These are phyloP conservation scores for Flaveria trinervia DNA, from an alignment of 129 eudicot species.

Conservation along the genomic window DNA sequence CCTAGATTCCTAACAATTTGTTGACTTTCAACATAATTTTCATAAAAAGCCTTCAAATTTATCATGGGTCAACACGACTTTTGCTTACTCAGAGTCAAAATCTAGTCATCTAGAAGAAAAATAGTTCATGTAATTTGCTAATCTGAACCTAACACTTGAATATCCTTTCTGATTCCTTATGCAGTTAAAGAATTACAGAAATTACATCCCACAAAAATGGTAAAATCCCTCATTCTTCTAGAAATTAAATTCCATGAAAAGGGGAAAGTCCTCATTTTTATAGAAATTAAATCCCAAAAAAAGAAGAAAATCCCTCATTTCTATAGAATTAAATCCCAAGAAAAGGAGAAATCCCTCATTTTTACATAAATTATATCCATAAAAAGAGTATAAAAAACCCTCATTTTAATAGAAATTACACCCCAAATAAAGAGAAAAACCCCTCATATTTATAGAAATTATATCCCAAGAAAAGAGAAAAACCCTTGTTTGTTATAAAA, in stretches of 20 bases:
- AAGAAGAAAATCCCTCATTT: background rate
- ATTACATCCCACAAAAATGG: background rate
- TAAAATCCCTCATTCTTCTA: background rate
- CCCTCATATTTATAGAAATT: background rate
- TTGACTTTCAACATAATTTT: conserved; percentile 12
- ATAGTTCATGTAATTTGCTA: conserved; percentile 2
- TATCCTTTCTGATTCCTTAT: conserved; percentile 14
- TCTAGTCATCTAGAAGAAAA: background rate
- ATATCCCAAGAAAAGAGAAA: background rate
- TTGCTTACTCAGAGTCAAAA: conserved; percentile 1
- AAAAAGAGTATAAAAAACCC: background rate
- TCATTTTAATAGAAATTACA: background rate
- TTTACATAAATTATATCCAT: background rate
- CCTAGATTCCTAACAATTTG: conserved; percentile 11
- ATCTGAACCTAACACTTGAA: conserved; percentile 18
- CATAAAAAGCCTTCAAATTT: conserved; percentile 7
- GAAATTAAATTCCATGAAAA: background rate
- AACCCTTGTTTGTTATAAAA: background rate
- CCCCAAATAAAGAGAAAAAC: background rate
- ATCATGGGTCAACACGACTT: background rate
- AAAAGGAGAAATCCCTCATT: background rate
- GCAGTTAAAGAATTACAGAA: conserved; percentile 8
- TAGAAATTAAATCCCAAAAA: background rate
- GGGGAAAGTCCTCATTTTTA: background rate
- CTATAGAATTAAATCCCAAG: background rate